Base-by-base conservation (phyloP, 2,329 filamentous ascomycete species). In the Ambrosiella cleistominuta region DNA sequence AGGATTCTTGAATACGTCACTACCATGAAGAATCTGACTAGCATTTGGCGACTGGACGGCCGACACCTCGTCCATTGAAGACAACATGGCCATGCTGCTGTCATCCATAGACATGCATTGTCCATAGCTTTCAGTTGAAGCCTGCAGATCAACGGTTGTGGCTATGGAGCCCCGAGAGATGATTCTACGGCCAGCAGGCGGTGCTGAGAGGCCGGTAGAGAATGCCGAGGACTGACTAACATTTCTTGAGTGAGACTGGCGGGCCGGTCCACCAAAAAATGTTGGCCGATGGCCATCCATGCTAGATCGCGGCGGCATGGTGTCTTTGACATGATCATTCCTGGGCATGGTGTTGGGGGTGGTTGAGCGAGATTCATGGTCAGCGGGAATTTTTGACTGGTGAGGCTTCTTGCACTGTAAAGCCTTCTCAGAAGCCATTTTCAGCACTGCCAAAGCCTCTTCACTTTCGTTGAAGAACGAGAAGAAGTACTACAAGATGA, bases 381-480 rank as follows among this genome's bases (percentile, higher is more conserved):
- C 17, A 5, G 13, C 36, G 50, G n/a, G 47, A 11, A 27, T 17
- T 27, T 5, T 27, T 27, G 27, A 27, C 3, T 27, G 27, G 27
- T 13, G 44, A 45, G 50, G 13, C 19, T 51, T 51, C 64, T 66
- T 37, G 62, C 63, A n/a, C 58, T 45, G 1, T 67, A 71, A 17
- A 70, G 65, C 42, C 70, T 69, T 54, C 44, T 86, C 82, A 8
- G 89, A 78, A 57, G 94, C 73, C 47, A 81, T 79, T 62, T 81
- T 86, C 56, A 98, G 74, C 1, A 93, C 78, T 54, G 83, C 81
- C 62, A 95, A 80, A 12, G 88, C 91, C 64, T 95, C 87, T 65
- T 86, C 82, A 6, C 89, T 89, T 62, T 83, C 83, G 63, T 81
- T 85, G 68, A 96, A 95, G 70, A 97, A 97, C 0, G 90, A 93